These are phyloP conservation scores for Microbotryum scabiosae DNA, from an alignment of 1,284 basidiomycete genomes.

Conservation along the genomic window DNA sequence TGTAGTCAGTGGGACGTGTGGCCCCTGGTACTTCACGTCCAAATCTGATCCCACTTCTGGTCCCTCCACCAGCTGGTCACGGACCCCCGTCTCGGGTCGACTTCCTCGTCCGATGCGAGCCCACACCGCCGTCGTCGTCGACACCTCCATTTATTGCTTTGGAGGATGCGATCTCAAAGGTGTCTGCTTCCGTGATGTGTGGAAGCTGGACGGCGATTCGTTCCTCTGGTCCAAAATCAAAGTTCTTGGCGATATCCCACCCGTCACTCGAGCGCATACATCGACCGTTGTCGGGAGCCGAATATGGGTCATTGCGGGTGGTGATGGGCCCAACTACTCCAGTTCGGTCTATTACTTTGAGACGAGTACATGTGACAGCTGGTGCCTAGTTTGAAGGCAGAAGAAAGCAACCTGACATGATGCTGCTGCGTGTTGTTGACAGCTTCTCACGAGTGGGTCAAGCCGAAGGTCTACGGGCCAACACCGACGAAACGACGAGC, in stretches of 20 bases:
- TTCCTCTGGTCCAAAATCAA: constrained; percentile 15
- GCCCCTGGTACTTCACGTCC: no score
- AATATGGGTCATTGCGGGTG: constrained; percentile 28
- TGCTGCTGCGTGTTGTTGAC: neutral
- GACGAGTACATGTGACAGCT: constrained; percentile 7
- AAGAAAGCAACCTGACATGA: constrained; percentile 5
- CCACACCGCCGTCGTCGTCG: constrained; percentile 26
- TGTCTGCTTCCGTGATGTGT: constrained; percentile 30
- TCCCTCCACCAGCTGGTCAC: constrained; percentile 13
- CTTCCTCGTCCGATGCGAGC: constrained; percentile 27
- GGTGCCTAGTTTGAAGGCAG: neutral
- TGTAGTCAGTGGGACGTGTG: constrained; percentile 5
- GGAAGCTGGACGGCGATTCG: constrained; percentile 28
- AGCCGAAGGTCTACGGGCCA: constrained; percentile 17
- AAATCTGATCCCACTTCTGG: no score
- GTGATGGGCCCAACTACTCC: constrained; percentile 33
- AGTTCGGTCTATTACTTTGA: constrained; percentile 31
- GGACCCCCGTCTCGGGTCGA: constrained; percentile 25
- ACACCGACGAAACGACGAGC: constrained; percentile 29
- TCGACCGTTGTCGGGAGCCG: constrained; percentile 8
- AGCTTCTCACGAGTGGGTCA: constrained; percentile 23
- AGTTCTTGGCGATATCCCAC: constrained; percentile 11
- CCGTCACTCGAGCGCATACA: constrained; percentile 18
- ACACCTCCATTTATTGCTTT: constrained; percentile 23
- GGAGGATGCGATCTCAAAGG: constrained; percentile 29